Evolutionary conservation across 805 yeast genomes (phyloP).

Genomic region (Barnettozyma populi): DNA sequence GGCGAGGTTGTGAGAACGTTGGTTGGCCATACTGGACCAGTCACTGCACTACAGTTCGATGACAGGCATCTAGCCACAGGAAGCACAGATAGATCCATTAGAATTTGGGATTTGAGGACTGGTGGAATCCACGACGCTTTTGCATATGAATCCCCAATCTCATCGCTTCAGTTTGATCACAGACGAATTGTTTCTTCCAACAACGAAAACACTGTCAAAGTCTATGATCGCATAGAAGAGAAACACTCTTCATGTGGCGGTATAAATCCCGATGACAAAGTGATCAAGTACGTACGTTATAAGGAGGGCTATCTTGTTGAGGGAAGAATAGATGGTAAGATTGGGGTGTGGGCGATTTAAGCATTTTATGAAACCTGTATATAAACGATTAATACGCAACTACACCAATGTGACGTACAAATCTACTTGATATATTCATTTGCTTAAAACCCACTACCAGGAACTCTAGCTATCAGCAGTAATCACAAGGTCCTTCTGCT

Average conservation of each 20-base stretch:
- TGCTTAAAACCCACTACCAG: too few relatives aligned
- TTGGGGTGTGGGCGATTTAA: constrained; percentile 58
- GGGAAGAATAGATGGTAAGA: constrained; percentile 54
- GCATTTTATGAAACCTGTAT: neutral
- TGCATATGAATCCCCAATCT: constrained; percentile 52
- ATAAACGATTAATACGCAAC: neutral
- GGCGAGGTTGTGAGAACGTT: constrained; percentile 60
- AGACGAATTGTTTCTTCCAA: constrained; percentile 51
- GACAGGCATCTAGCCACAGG: constrained; percentile 61
- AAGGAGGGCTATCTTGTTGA: constrained; percentile 63
- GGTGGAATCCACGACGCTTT: constrained; percentile 59
- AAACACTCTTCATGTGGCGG: constrained; percentile 51
- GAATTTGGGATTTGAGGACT: constrained; percentile 70
- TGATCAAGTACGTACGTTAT: constrained; percentile 41
- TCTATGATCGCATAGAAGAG: constrained; percentile 52
- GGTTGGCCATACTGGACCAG: constrained; percentile 65
- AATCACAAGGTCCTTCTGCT: constrained; percentile 2
- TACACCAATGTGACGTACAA: too few relatives aligned
- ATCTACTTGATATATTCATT: too few relatives aligned
- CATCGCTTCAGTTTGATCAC: constrained; percentile 54
- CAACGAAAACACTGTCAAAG: constrained; percentile 43
- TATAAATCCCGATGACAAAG: constrained; percentile 24
- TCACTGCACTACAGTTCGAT: constrained; percentile 65
- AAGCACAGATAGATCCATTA: constrained; percentile 53
- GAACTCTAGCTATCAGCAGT: constrained; percentile 7